These are phyloP conservation scores for Sporothrix dimorphospora DNA, from an alignment of 2,329 filamentous ascomycete genomes.

Conservation along the genomic window DNA sequence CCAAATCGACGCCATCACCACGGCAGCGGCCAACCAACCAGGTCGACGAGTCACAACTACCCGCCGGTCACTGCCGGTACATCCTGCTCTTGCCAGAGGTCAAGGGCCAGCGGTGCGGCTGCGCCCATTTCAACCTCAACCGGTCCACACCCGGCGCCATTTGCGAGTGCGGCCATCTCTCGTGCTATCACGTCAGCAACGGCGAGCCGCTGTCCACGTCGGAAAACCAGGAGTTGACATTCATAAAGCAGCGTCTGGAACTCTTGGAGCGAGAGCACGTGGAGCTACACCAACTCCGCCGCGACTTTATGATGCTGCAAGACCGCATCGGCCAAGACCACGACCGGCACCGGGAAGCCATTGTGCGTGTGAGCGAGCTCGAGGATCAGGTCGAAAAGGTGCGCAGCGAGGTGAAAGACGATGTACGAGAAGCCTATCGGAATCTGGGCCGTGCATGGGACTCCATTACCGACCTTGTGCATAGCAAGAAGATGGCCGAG, in stretches of 20 bases:
- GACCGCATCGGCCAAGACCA: constrained; percentile 36
- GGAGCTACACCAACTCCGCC: constrained; percentile 35
- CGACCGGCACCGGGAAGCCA: constrained; percentile 43
- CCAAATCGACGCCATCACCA: constrained; percentile 40
- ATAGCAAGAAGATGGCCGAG: constrained; percentile 44
- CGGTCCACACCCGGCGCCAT: constrained; percentile 55
- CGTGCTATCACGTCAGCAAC: constrained; percentile 60
- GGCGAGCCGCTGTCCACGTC: constrained; percentile 45
- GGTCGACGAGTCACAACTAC: constrained; percentile 53
- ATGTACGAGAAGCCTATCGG: constrained; percentile 58
- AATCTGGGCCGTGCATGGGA: constrained; percentile 60
- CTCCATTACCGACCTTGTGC: constrained; percentile 52
- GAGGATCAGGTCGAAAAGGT: constrained; percentile 60
- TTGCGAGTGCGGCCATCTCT: constrained; percentile 63
- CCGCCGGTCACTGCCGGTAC: constrained; percentile 62
- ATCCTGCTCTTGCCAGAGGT: constrained; percentile 60
- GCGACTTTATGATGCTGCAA: constrained; percentile 38
- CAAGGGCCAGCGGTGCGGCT: constrained; percentile 62
- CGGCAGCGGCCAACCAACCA: constrained; percentile 36
- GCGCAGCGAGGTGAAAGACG: constrained; percentile 54
- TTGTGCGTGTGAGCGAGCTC: constrained; percentile 52
- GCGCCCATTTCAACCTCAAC: constrained; percentile 60
- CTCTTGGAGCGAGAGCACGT: constrained; percentile 50
- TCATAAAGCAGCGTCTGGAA: constrained; percentile 51
- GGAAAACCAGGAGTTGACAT: constrained; percentile 53